phyloP scores from a whole-genome alignment of 331 rosid species.

The Acacia concinna region DNA sequence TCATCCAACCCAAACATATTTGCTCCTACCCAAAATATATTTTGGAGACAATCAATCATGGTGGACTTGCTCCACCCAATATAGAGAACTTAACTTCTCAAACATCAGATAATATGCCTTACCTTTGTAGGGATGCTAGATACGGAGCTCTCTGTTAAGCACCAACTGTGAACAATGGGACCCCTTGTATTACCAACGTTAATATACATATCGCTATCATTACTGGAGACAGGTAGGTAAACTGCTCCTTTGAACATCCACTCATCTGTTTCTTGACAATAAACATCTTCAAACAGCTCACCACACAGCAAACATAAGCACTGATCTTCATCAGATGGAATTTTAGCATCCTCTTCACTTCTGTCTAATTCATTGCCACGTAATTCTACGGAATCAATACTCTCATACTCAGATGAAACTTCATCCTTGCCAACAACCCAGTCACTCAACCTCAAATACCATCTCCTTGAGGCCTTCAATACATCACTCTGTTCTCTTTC shows the following conservation, averaged over 20 bases:
- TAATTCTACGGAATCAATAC: slow-evolving; percentile 39
- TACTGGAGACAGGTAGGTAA: slow-evolving; percentile 47
- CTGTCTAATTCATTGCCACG: slow-evolving; percentile 33
- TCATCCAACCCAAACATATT: background rate
- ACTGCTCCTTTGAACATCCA: slow-evolving; percentile 94
- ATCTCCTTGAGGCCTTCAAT: slow-evolving; percentile 56
- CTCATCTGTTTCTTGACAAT: slow-evolving; percentile 64
- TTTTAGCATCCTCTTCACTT: slow-evolving; percentile 47
- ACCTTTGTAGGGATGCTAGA: slow-evolving; percentile 50
- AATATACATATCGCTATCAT: slow-evolving; percentile 39
- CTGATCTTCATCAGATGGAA: slow-evolving; percentile 80
- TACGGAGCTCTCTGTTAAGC: slow-evolving; percentile 61
- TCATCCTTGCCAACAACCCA: slow-evolving; percentile 62
- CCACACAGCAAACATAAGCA: slow-evolving; percentile 86
- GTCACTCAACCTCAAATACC: slow-evolving; percentile 58
- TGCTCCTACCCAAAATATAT: slow-evolving; percentile 6
- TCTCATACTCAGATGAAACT: slow-evolving; percentile 36
- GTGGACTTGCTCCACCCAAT: background rate
- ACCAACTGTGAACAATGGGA: slow-evolving; percentile 75
- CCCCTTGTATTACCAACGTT: slow-evolving; percentile 41
- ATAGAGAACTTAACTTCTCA: slow-evolving; percentile 2
- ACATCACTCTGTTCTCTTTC: slow-evolving; percentile 42
- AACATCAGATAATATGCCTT: slow-evolving; percentile 34
- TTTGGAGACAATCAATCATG: slow-evolving; percentile 4
- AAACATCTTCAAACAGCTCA: slow-evolving; percentile 81